phyloP scores from a whole-genome alignment of 176 grass and related monocot species.

The Oryza officinalis region DNA sequence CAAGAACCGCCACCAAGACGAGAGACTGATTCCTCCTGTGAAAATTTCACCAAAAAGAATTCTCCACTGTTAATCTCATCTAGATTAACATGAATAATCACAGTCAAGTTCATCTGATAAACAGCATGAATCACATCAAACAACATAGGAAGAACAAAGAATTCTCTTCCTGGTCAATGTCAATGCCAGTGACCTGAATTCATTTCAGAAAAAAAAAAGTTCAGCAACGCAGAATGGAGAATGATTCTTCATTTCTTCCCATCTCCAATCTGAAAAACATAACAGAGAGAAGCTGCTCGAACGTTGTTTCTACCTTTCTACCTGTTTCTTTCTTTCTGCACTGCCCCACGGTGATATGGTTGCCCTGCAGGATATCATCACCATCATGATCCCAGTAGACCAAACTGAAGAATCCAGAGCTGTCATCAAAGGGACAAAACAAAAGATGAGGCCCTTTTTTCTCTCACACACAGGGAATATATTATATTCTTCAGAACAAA shows the following conservation, averaged over 20 bases:
- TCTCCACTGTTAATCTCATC: neutral
- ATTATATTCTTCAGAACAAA: conserved; percentile 42
- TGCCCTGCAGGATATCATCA: neutral
- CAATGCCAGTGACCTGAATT: conserved; percentile 22
- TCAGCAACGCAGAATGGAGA: neutral
- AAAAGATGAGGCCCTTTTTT: conserved; percentile 4
- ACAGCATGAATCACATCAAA: neutral
- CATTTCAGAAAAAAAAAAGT: neutral
- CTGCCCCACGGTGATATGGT: neutral
- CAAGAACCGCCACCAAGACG: conserved; percentile 1
- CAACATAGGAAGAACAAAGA: neutral
- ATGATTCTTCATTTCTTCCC: neutral
- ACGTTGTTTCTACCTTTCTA: neutral
- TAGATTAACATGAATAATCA: neutral
- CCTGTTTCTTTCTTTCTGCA: neutral
- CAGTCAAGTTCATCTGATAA: neutral
- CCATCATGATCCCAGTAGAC: conserved; percentile 16
- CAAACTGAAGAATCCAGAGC: conserved; percentile 36
- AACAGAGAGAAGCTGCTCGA: neutral
- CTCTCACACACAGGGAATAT: conserved; percentile 2
- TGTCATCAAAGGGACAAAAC: conserved; percentile 11
- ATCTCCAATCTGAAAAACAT: neutral
- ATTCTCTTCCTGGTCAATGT: neutral
- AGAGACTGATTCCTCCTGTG: neutral
- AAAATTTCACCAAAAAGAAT: neutral